Base-by-base conservation (phyloP, 2,329 filamentous ascomycete species). In the Emergomyces orientalis region DNA sequence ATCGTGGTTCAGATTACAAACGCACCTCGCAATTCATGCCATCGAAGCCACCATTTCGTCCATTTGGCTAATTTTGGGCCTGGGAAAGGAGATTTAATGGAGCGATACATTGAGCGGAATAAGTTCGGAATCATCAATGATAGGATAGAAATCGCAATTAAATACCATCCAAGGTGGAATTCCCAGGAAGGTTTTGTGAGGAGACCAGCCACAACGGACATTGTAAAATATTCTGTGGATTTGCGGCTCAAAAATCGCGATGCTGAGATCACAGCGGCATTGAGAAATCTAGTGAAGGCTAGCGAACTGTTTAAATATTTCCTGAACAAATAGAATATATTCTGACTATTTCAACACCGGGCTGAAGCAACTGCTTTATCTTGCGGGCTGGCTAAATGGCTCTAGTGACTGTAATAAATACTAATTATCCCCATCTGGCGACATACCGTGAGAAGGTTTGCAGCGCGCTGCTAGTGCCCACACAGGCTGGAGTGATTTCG, bases 51-150 rank as follows among this genome's bases (percentile, higher is more conserved):
- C 59, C 62, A 65, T 30, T 17, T 45, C 13, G 64, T 66, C 17
- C 62, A 63, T 56, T 65, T 67, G 34, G 66, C 66, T 56, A 67
- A 61, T 47, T 45, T 64, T 9, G 66, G 66, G 0, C 66, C 66
- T 32, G 66, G 66, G 43, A 67, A 67, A 9, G 62, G 65, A 37
- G 63, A 69, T 51, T 59, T 62, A 30, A 43, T 62, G 52, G 45
- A n/a, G n/a, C 47, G 49, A 49, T 45, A 47, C 47, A 59, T 59
- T 60, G 59, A 60, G 41, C 11, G 34, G 17, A 6, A 43, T 14
- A 60, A 2, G 13, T 39, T 60, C 19, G 19, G 22, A 37, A 51
- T 60, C n/a, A 45, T 25, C 17, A 60, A 27, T 19, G 22, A 25
- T 17, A 52, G 13, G 14, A 60, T 34, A 34, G 45, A 32, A 27